A percentile compares a stretch with the other conserved stretches of the same genome.
Evolutionary conservation across 768 basidiomycete genomes (phyloP).

Genomic region (Mrakia blollopis): DNA sequence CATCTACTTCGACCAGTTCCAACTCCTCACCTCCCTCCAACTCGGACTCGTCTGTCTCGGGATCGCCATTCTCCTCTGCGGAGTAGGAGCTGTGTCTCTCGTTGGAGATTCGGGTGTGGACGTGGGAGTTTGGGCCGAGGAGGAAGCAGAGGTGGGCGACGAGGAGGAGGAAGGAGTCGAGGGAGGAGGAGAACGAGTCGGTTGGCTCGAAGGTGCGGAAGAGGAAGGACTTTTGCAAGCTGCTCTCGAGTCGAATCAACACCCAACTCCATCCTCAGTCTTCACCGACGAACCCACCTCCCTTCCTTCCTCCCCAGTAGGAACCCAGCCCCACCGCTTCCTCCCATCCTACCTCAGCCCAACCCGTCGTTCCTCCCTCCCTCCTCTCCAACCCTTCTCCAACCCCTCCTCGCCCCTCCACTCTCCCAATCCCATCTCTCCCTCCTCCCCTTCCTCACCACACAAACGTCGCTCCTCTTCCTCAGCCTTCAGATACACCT

Average conservation of each 20-base stretch:
- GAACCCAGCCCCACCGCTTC: not conserved
- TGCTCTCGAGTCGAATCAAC: not conserved
- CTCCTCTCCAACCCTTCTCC: not conserved
- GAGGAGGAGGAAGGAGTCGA: not conserved
- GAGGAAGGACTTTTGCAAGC: slow-evolving; percentile 16
- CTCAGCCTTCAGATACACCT: slow-evolving; percentile 11
- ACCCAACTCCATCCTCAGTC: not conserved
- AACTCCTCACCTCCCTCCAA: slow-evolving; percentile 62
- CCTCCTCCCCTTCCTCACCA: slow-evolving; percentile 14
- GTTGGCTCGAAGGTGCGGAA: not conserved
- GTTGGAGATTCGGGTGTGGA: slow-evolving; percentile 50
- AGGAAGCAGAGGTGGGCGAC: slow-evolving; percentile 33
- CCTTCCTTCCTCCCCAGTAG: not conserved
- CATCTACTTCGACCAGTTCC: slow-evolving; percentile 58
- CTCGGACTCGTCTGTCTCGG: slow-evolving; percentile 71
- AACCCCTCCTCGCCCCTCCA: slow-evolving; percentile 6
- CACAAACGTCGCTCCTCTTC: slow-evolving; percentile 7
- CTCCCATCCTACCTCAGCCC: too few relatives aligned
- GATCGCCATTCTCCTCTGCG: slow-evolving; percentile 68
- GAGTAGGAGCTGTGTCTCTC: slow-evolving; percentile 85
- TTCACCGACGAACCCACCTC: slow-evolving; percentile 30
- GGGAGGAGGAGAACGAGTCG: slow-evolving; percentile 11
- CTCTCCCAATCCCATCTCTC: slow-evolving; percentile 19
- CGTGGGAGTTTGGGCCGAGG: slow-evolving; percentile 45
- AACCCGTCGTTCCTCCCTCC: not conserved